Percentiles rank a stretch among this genome's conserved stretches.
phyloP scores from a whole-genome alignment of 2,329 filamentous ascomycete genomes.

The Colletotrichum plurivorum region DNA sequence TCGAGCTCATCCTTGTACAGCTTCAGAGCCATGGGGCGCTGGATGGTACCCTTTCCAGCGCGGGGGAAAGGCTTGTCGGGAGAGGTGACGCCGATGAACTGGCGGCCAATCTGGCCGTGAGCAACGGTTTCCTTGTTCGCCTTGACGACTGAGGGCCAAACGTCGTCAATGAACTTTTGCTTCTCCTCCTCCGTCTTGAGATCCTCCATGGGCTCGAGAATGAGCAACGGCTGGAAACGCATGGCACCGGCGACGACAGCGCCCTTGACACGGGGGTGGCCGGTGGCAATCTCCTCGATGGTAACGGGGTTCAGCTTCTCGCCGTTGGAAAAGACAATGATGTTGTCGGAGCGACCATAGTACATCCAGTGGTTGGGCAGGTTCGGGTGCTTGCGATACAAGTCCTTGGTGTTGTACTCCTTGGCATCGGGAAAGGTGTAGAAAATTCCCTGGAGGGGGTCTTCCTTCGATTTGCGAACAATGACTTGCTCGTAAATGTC shows the following conservation, averaged over 20 bases:
- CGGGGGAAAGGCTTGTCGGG: conserved; percentile 59
- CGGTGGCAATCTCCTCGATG: conserved; percentile 57
- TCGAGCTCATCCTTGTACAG: conserved; percentile 61
- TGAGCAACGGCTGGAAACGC: conserved; percentile 61
- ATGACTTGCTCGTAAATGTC: conserved; percentile 55
- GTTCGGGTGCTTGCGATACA: conserved; percentile 57
- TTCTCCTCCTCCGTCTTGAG: conserved; percentile 45
- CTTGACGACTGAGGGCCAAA: conserved; percentile 61
- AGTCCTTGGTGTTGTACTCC: conserved; percentile 58
- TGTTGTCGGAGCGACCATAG: conserved; percentile 54
- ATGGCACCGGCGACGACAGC: conserved; percentile 62
- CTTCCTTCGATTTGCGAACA: conserved; percentile 51
- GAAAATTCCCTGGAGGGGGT: conserved; percentile 57
- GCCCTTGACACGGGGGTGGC: conserved; percentile 56
- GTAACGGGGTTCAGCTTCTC: conserved; percentile 64
- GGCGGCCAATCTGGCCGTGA: conserved; percentile 60
- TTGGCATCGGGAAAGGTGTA: conserved; percentile 55
- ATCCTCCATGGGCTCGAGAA: conserved; percentile 60
- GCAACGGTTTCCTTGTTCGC: conserved; percentile 55
- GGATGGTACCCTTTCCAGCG: conserved; percentile 62
- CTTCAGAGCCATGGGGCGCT: conserved; percentile 54
- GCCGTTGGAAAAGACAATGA: conserved; percentile 64
- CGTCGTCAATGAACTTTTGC: conserved; percentile 53
- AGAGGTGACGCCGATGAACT: conserved; percentile 55
- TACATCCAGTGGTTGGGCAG: conserved; percentile 53